Conservation (phyloP, 352 stramenopile genomes). For the Detonula confervacea region DNA sequence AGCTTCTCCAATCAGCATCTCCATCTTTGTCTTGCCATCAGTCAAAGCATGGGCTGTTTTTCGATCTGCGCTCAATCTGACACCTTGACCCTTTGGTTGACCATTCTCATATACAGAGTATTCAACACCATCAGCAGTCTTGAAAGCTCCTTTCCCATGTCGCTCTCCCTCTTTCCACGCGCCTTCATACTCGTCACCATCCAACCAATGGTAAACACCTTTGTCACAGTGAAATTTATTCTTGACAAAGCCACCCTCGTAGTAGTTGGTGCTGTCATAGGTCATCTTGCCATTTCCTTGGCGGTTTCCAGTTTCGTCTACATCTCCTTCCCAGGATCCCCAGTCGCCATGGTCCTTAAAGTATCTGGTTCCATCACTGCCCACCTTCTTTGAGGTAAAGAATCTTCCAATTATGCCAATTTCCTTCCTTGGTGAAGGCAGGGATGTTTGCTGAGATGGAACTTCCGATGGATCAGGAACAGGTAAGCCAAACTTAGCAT, state of each 20-base stretch:
- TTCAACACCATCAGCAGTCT: conserved; percentile 24
- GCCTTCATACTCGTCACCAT: conserved; percentile 43
- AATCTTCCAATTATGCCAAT: conserved; percentile 3
- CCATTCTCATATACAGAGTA: conserved; percentile 29
- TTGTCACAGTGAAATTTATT: conserved; percentile 36
- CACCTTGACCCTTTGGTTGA: conserved; percentile 18
- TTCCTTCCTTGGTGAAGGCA: background rate
- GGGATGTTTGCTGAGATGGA: too few species aligned
- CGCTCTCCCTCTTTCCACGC: conserved; percentile 35
- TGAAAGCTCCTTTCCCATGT: conserved; percentile 30
- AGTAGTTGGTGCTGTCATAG: conserved; percentile 25
- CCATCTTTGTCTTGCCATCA: conserved; percentile 4
- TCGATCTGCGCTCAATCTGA: conserved; percentile 27
- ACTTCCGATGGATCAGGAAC: conserved; percentile 15
- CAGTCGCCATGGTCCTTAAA: conserved; percentile 42
- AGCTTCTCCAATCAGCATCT: conserved; percentile 21
- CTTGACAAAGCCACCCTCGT: conserved; percentile 34
- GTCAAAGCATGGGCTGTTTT: conserved; percentile 21
- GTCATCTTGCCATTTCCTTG: conserved; percentile 46
- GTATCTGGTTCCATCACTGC: background rate
- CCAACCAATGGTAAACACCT: conserved; percentile 31
- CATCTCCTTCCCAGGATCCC: conserved; percentile 32
- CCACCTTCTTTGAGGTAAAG: background rate
- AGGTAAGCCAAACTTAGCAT: conserved; percentile 26
- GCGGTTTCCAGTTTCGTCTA: conserved; percentile 36